Evolutionary conservation across 176 grass and related monocot genomes (phyloP), one percentile per base, ranked within the genome.

Genomic region (Miscanthus lutarioriparius): DNA sequence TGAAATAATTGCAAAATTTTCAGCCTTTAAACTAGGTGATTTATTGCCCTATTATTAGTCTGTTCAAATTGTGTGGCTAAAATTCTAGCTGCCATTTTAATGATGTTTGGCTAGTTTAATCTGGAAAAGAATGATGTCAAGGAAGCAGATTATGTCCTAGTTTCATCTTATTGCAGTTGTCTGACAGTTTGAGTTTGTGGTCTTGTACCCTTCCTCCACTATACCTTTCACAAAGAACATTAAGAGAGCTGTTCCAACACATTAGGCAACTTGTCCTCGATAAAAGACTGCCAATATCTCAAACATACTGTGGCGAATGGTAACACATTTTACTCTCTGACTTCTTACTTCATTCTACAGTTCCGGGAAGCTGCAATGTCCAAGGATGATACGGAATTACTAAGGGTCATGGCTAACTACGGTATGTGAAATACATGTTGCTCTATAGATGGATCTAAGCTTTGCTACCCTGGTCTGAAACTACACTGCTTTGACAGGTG

Each of bases 401-500:
- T 88, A 22, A 87, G 79, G 65, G 88, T 91, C 82, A 99, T 99
- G 97, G 93, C 91, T 86, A 89, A 92, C 72, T 96, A 99, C 51
- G 97, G 97, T 96, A 94, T 26, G 88, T 38, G 65, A 49, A 77
- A 75, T 35, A 1, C 23, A 1, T 20, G 35, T 56, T 70, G 53
- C 28, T 88, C 36, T 83, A 41, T 9, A 65, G 22, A 35, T 14
- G 20, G 19, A 67, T 59, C 23, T 80, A 48, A 62, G 35, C 58
- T 40, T 62, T 86, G 25, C 70, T 37, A 49, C 45, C 39, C 70
- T 70, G 48, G 1, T 80, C 71, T 86, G 6, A 91, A 41, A 72
- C 26, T 64, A 77, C n/a, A 66, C 15, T 79, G 35, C 72, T 70
- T 76, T 6, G 72, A 49, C 82, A 99, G 93, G 97, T 80, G 97